Evolutionary conservation across 2,329 filamentous ascomycete genomes (phyloP), one percentile per base, ranked within the genome.

Genomic region (Diaporthe australafricana): DNA sequence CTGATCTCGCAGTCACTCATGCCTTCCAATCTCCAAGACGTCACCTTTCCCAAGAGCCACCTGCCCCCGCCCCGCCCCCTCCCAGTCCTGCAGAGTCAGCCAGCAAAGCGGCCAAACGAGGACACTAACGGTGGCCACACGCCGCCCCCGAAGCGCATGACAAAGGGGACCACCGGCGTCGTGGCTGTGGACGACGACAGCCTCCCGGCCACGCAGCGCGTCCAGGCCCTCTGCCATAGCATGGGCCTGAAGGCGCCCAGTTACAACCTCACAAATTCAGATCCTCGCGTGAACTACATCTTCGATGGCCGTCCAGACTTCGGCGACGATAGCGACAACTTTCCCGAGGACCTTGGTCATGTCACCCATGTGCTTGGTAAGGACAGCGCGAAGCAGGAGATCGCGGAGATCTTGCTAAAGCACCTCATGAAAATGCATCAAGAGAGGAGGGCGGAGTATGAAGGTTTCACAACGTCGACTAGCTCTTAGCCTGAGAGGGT

Each of bases 391-490:
- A 83, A 78, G 74, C 78, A 83, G 72, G 77, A 76, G 68, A 76
- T 88, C 4, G 84, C 85, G 0, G 79, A 82, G 73, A 73, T 76
- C 40, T 76, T 88, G 3, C 74, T 87, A 17, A 73, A 47, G 7
- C 82, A 80, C 76, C 72, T 89, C 38, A 38, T 76, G 9, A 35
- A 66, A 6, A 71, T 79, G 40, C 68, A 77, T 55, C 70, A 47
- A 16, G 68, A 77, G 68, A 74, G 75, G 52, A 74, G 80, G 68
- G 65, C 74, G 12, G 56, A 69, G 65, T 60, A 75, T 11, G 67
- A 71, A 30, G n/a, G 40, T 77, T 53, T 6, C 76, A 38, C 66
- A 35, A 22, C 32, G 5, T 9, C 9, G 60, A 3, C 7, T 68
- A 12, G 48, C 4, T 25, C 45, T 6, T 38, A 16, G 20, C n/a